A percentile compares a stretch with the other conserved stretches of the same genome.
Evolutionary conservation across 805 yeast species (phyloP).

Genomic region (Cyberlindnera japonica): DNA sequence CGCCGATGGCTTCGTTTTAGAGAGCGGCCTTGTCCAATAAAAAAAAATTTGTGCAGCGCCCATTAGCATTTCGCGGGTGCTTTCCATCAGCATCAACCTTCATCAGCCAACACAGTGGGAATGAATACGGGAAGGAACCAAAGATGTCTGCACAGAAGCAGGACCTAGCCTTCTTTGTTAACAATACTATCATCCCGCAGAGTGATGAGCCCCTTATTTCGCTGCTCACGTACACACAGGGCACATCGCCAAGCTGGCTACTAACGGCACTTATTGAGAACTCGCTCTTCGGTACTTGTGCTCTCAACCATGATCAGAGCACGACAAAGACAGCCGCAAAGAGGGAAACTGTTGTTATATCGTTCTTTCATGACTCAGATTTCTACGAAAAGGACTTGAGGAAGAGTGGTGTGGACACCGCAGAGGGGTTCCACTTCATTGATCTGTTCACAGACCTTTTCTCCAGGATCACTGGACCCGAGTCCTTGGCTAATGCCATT

Average conservation of each 20-base stretch:
- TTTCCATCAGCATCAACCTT: no score
- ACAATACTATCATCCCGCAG: constrained; percentile 41
- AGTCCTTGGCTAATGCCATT: constrained; percentile 15
- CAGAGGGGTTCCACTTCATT: constrained; percentile 33
- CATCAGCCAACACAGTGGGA: not conserved
- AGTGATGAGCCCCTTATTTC: constrained; percentile 27
- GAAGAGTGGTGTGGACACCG: constrained; percentile 39
- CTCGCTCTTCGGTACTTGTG: constrained; percentile 27
- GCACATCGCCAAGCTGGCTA: constrained; percentile 66
- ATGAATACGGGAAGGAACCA: not conserved
- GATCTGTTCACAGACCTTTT: constrained; percentile 49
- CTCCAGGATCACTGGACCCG: constrained; percentile 29
- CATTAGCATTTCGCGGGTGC: constrained; percentile 10
- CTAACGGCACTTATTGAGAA: constrained; percentile 52
- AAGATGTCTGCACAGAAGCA: constrained; percentile 44
- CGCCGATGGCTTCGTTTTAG: no score
- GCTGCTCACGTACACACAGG: constrained; percentile 39
- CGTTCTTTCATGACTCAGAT: constrained; percentile 31
- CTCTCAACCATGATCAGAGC: constrained; percentile 19
- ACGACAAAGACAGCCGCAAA: constrained; percentile 3
- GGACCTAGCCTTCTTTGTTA: constrained; percentile 51
- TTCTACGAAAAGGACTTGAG: constrained; percentile 34
- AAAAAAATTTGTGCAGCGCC: no score
- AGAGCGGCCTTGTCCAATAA: no score
- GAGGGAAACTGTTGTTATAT: constrained; percentile 32